Evolutionary conservation across 805 yeast genomes (phyloP).

Genomic region (Wickerhamomyces hampshirensis): DNA sequence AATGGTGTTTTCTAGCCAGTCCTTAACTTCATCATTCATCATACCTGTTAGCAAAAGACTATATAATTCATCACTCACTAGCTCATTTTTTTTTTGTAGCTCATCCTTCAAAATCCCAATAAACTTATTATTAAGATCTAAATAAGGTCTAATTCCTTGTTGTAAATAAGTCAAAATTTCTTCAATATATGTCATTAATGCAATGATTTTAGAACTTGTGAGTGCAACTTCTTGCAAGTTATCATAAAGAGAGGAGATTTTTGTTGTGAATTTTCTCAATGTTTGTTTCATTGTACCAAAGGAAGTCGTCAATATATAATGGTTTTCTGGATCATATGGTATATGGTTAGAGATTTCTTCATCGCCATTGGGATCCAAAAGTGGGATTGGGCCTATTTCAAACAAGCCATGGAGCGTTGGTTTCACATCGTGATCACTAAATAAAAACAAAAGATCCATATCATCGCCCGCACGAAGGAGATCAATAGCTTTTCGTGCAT

Average conservation of each 20-base stretch:
- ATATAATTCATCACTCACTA: constrained; percentile 36
- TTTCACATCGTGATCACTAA: constrained; percentile 21
- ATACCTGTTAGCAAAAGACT: constrained; percentile 51
- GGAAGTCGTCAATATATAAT: constrained; percentile 20
- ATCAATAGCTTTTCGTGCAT: constrained; percentile 27
- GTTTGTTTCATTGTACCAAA: constrained; percentile 18
- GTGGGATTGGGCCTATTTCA: constrained; percentile 20
- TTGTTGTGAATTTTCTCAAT: constrained; percentile 13
- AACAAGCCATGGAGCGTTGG: constrained; percentile 31
- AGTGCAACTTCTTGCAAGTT: constrained; percentile 14
- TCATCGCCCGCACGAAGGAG: constrained; percentile 16
- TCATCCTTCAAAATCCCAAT: constrained; percentile 34
- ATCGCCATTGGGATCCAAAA: constrained; percentile 13
- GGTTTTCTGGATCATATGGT: constrained; percentile 7
- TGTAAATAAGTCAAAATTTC: constrained; percentile 27
- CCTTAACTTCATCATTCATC: constrained; percentile 43
- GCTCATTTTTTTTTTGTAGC: constrained; percentile 20
- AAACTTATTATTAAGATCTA: constrained; percentile 33
- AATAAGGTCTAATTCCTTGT: constrained; percentile 30
- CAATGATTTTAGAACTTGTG: constrained; percentile 19
- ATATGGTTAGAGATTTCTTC: constrained; percentile 16
- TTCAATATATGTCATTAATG: constrained; percentile 28
- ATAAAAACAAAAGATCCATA: constrained; percentile 24
- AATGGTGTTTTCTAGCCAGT: constrained; percentile 59
- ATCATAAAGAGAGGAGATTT: constrained; percentile 8